Base-by-base conservation (phyloP, 2,329 filamentous ascomycete genomes). In the Davidsoniella neocaledoniae region DNA sequence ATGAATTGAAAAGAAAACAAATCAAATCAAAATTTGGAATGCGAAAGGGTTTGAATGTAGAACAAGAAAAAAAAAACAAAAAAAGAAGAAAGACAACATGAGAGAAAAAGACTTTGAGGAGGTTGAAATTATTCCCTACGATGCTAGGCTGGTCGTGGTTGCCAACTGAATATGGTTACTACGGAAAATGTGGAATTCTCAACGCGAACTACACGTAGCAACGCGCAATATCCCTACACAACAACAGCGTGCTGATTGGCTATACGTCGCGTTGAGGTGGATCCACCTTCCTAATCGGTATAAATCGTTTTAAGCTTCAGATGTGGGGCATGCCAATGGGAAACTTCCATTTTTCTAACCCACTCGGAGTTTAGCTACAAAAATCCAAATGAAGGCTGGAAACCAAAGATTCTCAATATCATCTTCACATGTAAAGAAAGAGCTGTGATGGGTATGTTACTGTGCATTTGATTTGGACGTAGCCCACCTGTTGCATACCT, bases 281-380 rank as follows among this genome's bases (percentile, higher is more conserved):
- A 8, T 8, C 21, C 44, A n/a, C 36, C 21, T 46, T 46, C 44
- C 44, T 46, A 46, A 46, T 46, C 17, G 29, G 44, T 46, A 23
- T 46, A 46, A 46, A 46, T 46, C 14, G 33, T 17, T 19, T 37
- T 46, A 14, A 16, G 19, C 16, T 21, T 21, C 21, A 33, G 3
- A 45, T 2, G 10, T 45, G 14, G 21, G 25, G 29, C 14, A 33
- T 6, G 26, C 10, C 10, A 3, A 29, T 29, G 7, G 26, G 26
- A 29, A 12, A 29, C 10, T 9, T 8, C 21, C 21, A 4, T 4
- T 21, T 4, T 21, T 21, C 4, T 21, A 21, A 21, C 21, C 21
- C 21, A 21, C 21, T 21, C 21, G 21, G 21, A 21, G 3, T 21
- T 21, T 21, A 21, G 21, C 21, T 21, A 4, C 21, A 21, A 21